Percentiles rank a stretch among this genome's conserved stretches.
Evolutionary conservation across 2,329 filamentous ascomycete species (phyloP).

Genomic region (Trichoderma citrinoviride): DNA sequence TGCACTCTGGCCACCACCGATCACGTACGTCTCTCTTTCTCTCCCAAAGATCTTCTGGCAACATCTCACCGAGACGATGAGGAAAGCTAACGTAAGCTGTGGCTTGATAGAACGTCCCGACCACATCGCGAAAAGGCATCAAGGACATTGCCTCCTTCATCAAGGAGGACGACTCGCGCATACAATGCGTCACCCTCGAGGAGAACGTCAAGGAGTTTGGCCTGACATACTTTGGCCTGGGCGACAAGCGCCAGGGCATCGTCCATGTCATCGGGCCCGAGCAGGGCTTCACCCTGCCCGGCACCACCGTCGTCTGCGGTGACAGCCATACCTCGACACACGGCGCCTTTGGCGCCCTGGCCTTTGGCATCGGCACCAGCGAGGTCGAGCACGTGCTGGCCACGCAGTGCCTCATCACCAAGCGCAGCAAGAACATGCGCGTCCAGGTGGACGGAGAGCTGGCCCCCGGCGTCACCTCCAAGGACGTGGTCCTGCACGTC

Average conservation of each 20-base stretch:
- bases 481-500: constrained; percentile 89
- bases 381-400: constrained; percentile 98
- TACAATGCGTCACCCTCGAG: constrained; percentile 93
- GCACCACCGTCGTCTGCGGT: constrained; percentile 94
- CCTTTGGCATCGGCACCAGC: constrained; percentile 95
- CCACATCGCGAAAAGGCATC: constrained; percentile 82
- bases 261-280: constrained; percentile 98
- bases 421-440: constrained; percentile 97
- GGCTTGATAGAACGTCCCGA: constrained; percentile 77
- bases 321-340: constrained; percentile 98
- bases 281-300: constrained; percentile 96
- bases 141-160: constrained; percentile 94
- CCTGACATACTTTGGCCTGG: constrained; percentile 94
- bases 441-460: constrained; percentile 92
- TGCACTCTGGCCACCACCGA: constrained; percentile 96
- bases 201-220: constrained; percentile 97
- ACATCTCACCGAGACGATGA: too few species aligned
- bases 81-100: constrained; percentile 22
- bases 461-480: constrained; percentile 87
- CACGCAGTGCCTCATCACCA: constrained; percentile 91
- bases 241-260: constrained; percentile 95
- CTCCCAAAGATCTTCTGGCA: background rate
- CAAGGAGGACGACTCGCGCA: constrained; percentile 86
- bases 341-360: constrained; percentile 90
- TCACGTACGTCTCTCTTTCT: constrained; percentile 63